Evolutionary conservation across 495 filamentous ascomycete genomes (phyloP).

Genomic region (Trichoderma reesei): DNA sequence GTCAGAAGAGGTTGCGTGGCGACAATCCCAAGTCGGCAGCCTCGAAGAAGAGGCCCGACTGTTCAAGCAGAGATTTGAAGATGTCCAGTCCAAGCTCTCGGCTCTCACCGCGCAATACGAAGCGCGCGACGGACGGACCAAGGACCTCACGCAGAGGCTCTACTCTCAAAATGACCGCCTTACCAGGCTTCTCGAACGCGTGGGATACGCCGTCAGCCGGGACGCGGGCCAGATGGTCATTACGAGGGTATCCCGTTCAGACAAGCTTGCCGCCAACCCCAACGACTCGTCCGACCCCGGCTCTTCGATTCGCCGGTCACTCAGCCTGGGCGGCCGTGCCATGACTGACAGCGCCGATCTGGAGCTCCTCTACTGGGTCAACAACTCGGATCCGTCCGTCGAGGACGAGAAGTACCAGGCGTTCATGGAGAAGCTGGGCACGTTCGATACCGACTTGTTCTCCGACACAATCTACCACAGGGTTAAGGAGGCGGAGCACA

Average conservation of each 20-base stretch:
- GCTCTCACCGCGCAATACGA: slow-evolving; percentile 44
- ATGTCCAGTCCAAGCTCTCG: slow-evolving; percentile 39
- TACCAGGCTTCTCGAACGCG: slow-evolving; percentile 65
- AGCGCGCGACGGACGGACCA: slow-evolving; percentile 55
- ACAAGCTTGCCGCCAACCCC: slow-evolving; percentile 40
- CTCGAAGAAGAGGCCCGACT: slow-evolving; percentile 58
- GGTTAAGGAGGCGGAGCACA: slow-evolving; percentile 78
- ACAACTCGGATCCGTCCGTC: slow-evolving; percentile 50
- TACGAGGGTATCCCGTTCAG: slow-evolving; percentile 60
- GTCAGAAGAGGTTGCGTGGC: slow-evolving; percentile 54
- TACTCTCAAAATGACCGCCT: slow-evolving; percentile 69
- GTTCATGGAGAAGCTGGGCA: slow-evolving; percentile 57
- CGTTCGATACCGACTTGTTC: slow-evolving; percentile 75
- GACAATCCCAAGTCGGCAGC: slow-evolving; percentile 52
- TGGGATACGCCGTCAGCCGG: slow-evolving; percentile 72
- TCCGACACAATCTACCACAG: slow-evolving; percentile 74
- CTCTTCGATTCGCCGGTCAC: slow-evolving; percentile 46
- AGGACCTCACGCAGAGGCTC: slow-evolving; percentile 73
- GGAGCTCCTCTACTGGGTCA: slow-evolving; percentile 67
- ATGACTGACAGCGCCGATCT: slow-evolving; percentile 47
- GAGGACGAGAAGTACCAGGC: slow-evolving; percentile 62
- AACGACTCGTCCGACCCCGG: slow-evolving; percentile 53
- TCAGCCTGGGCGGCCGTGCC: slow-evolving; percentile 30
- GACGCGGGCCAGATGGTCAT: slow-evolving; percentile 65
- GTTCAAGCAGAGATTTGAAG: slow-evolving; percentile 46